Conservation (phyloP, 2,329 filamentous ascomycete genomes). For the Sarocladium oryzae region DNA sequence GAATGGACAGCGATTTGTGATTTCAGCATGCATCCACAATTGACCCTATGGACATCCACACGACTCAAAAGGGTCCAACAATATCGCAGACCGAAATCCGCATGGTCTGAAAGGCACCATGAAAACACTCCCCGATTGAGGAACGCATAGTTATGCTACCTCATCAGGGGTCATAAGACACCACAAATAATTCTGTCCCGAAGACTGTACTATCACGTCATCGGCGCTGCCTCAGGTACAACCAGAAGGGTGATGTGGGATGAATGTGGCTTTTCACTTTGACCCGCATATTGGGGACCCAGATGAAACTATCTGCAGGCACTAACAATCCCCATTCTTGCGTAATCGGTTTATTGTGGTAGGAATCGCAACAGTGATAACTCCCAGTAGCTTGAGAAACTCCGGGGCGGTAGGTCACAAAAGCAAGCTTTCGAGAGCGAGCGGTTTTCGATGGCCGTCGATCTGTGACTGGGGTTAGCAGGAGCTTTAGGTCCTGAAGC, state of each 20-base stretch:
- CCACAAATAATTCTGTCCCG: background rate
- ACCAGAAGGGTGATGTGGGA: background rate
- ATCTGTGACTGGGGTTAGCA: slow-evolving; percentile 7
- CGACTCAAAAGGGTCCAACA: background rate
- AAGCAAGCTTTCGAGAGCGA: slow-evolving; percentile 7
- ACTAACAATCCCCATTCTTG: background rate
- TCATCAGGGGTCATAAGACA: slow-evolving; percentile 3
- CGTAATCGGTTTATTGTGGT: slow-evolving; percentile 6
- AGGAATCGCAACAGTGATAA: too few relatives aligned
- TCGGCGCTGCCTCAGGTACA: slow-evolving; percentile 5
- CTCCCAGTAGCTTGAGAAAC: background rate
- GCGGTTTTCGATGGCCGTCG: slow-evolving; percentile 2
- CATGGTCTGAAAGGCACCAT: background rate
- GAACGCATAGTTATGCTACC: background rate
- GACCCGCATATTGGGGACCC: background rate
- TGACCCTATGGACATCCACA: background rate
- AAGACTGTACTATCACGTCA: slow-evolving; percentile 1
- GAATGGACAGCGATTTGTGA: slow-evolving; percentile 7
- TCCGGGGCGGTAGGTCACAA: too few relatives aligned
- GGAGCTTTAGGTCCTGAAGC: slow-evolving; percentile 8
- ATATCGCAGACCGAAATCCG: background rate
- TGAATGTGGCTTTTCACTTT: background rate
- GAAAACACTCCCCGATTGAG: background rate
- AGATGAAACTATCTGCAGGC: background rate
- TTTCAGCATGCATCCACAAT: background rate